Conservation (phyloP, 257 asterid species). For the Ligustrum vulgare region DNA sequence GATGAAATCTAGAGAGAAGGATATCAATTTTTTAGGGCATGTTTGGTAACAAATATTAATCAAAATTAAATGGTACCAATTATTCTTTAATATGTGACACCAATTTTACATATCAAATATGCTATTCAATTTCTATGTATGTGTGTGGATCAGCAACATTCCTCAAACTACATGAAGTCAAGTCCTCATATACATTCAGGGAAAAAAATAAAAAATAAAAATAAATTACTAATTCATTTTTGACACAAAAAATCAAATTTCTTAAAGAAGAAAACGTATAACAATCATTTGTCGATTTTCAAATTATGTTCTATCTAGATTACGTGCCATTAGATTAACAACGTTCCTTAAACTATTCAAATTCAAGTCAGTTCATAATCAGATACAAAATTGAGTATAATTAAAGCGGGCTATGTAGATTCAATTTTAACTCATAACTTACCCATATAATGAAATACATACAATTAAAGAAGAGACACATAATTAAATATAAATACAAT, state of each 20-base stretch:
- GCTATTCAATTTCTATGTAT: background rate
- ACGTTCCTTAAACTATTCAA: background rate
- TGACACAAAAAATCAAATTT: background rate
- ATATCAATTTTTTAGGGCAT: background rate
- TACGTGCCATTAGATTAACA: too few species aligned
- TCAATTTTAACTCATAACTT: background rate
- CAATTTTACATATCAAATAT: constrained; percentile 10
- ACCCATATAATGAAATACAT: too few species aligned
- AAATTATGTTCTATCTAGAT: too few species aligned
- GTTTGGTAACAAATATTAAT: too few species aligned
- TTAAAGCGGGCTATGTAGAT: background rate
- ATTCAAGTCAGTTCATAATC: background rate
- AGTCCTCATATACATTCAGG: too few species aligned
- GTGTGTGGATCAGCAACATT: background rate
- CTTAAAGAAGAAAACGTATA: background rate
- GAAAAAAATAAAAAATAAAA: too few species aligned
- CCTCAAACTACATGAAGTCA: background rate
- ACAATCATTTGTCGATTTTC: too few species aligned
- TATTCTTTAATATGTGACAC: background rate
- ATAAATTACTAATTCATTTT: too few species aligned
- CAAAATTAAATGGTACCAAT: too few species aligned
- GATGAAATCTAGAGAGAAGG: constrained; percentile 25
- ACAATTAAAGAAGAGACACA: too few species aligned
- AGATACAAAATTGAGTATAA: too few species aligned
- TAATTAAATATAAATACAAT: too few species aligned